Evolutionary conservation across 2,329 filamentous ascomycete species (phyloP), one percentile per base, ranked within the genome.

Genomic region (Dactylonectria macrodidyma): DNA sequence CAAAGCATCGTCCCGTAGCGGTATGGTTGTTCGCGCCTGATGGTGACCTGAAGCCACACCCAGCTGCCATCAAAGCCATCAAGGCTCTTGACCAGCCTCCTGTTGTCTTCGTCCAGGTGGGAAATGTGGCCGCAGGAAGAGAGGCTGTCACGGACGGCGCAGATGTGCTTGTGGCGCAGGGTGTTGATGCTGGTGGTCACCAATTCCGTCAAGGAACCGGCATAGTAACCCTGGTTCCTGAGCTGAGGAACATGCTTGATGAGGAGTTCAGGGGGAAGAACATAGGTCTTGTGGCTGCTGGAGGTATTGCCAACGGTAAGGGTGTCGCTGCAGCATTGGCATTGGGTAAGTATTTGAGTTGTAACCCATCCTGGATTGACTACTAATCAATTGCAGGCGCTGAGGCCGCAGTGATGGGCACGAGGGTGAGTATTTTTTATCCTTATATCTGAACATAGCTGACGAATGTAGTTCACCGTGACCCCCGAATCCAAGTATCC

Each of bases 11-110:
- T 0, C 90, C 90, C 2, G 86, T 85, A 2, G 90, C 89, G 0
- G 83, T 91, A 9, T 93, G 91, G 91, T 84, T 93, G 54, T 93
- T 92, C 74, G 91, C 90, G 3, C 89, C 90, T 2, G 79, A 82
- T 36, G 80, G 82, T 5, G 77, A 83, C 16, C 76, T 81, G 22
- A 79, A 82, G 16, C 80, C 82, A 11, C 80, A 83, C 60, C 71
- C 65, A 7, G 73, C 62, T 58, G 81, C 86, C 50, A 79, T 86
- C 41, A 67, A 73, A 55, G 77, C 77, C 3, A 67, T 84, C 34
- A 80, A 80, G 65, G 55, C 19, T 5, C 63, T 78, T 14, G 71
- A 73, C 5, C 58, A 70, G 5, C 79, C 74, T 47, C 81, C 87
- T 70, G 83, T 83, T 65, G 84, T 91, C 8, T 89, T 90, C 77